These are phyloP conservation scores for Sclerotinia subarctica DNA, from an alignment of 2,329 filamentous ascomycete genomes.

Conservation along the genomic window DNA sequence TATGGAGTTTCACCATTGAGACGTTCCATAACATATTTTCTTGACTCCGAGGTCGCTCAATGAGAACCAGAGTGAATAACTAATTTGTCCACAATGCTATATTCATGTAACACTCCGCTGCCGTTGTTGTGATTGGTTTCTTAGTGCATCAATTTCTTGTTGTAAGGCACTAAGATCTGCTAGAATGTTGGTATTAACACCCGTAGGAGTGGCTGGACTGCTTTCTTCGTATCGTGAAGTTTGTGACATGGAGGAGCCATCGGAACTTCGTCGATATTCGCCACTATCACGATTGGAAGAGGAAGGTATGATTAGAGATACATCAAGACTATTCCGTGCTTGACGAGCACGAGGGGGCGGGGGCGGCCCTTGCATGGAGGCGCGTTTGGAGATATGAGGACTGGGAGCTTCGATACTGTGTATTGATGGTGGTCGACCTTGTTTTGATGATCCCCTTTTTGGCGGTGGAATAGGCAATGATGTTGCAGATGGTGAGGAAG, in stretches of 20 bases:
- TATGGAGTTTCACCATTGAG: neutral
- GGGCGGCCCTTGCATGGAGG: conserved; percentile 34
- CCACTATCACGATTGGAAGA: conserved; percentile 30
- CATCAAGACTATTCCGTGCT: conserved; percentile 36
- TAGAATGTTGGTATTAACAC: conserved; percentile 56
- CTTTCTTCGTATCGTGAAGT: conserved; percentile 33
- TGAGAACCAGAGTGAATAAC: neutral
- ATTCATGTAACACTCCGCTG: conserved; percentile 20
- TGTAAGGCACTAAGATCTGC: conserved; percentile 70
- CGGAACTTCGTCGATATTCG: conserved; percentile 30
- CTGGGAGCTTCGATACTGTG: conserved; percentile 31
- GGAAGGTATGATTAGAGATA: conserved; percentile 22
- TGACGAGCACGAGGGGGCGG: conserved; percentile 45
- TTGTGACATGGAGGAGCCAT: conserved; percentile 29
- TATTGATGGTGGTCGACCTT: conserved; percentile 31
- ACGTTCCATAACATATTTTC: neutral
- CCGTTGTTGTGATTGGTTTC: conserved; percentile 41
- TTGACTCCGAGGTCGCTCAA: neutral
- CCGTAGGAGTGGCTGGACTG: conserved; percentile 30
- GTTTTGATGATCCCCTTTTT: conserved; percentile 30
- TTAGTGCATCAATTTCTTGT: conserved; percentile 69
- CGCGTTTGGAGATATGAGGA: conserved; percentile 27
- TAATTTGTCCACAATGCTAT: neutral
- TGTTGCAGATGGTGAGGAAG: conserved; percentile 31
- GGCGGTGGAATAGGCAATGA: conserved; percentile 45